Evolutionary conservation across 495 filamentous ascomycete species (phyloP), one percentile per base, ranked within the genome.

Genomic region (Aspergillus homomorphus): DNA sequence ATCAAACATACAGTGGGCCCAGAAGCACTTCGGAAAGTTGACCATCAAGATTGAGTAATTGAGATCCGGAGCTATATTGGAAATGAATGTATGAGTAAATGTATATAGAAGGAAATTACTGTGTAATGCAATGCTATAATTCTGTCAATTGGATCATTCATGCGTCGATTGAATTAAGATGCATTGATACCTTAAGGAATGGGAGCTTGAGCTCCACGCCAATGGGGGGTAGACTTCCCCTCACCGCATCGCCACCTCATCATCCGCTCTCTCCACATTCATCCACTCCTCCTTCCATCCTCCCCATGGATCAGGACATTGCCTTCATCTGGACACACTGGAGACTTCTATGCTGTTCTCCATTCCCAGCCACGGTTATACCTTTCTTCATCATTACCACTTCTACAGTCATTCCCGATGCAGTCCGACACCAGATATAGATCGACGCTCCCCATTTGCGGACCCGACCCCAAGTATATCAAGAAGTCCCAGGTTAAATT

Each of bases 21-120:
- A 87, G 70, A 88, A 86, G 63, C 89, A 94, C 66, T 86, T 91
- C 62, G 89, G 89, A 22, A 93, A 92, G 77, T 59, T 91, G 44
- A 71, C 72, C 12, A 83, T 91, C 68, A 84, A 83, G 70, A 87
- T 91, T 58, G 72, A 80, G 58, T 84, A 76, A 67, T 52, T 16
- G 22, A 16, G 24, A 7, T 43, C 33, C 33, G 15, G 2, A 10
- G 26, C 26, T 30, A 38, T 10, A 38, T 38, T 2, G 5, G 12
- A 38, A 38, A 38, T 12, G 33, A 38, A 12, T 38, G 33, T 38
- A 38, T 12, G 33, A 38, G 33, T 38, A 38, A 38, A 38, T 12
- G 33, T 38, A 38, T 12, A 38, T 38, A 38, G 12, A 12, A 2
- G 33, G 12, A 2, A 12, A 6, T 38, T 38, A 38, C 15, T 38